Conservation (phyloP, 345 rosid species). For the Mangifera indica region DNA sequence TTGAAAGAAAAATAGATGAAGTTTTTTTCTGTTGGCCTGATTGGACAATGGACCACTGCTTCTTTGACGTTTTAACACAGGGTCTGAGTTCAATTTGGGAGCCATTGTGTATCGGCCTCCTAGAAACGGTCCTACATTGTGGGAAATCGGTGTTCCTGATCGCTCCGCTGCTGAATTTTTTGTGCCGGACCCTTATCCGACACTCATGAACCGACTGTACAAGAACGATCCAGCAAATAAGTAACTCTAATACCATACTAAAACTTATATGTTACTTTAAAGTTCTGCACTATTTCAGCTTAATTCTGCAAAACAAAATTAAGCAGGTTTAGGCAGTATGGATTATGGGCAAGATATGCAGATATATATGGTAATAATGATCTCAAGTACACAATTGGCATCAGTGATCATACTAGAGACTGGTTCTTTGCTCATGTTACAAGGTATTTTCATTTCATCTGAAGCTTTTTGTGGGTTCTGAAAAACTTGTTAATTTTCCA, state of each 20-base stretch:
- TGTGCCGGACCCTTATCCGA: constrained; percentile 61
- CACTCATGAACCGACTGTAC: constrained; percentile 42
- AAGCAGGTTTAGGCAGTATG: constrained; percentile 75
- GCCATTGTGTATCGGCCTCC: constrained; percentile 57
- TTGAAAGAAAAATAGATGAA: neutral
- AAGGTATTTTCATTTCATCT: constrained; percentile 38
- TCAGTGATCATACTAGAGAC: constrained; percentile 42
- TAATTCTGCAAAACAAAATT: neutral
- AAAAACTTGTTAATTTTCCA: neutral
- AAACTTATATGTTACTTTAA: neutral
- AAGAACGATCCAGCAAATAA: constrained; percentile 19
- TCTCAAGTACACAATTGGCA: constrained; percentile 47
- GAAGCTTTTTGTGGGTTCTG: neutral
- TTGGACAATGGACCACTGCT: neutral
- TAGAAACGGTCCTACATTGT: constrained; percentile 69
- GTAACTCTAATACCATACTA: constrained; percentile 27
- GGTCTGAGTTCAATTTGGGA: constrained; percentile 43
- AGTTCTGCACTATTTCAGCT: neutral
- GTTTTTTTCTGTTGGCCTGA: neutral
- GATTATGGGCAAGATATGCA: constrained; percentile 64
- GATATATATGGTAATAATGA: constrained; percentile 47
- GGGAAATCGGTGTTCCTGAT: constrained; percentile 88
- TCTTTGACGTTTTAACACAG: constrained; percentile 27
- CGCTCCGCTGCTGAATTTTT: constrained; percentile 68
- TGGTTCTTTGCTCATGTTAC: constrained; percentile 88